These are phyloP conservation scores for Scedosporium apiospermum DNA, from an alignment of 2,329 filamentous ascomycete genomes.

Conservation along the genomic window DNA sequence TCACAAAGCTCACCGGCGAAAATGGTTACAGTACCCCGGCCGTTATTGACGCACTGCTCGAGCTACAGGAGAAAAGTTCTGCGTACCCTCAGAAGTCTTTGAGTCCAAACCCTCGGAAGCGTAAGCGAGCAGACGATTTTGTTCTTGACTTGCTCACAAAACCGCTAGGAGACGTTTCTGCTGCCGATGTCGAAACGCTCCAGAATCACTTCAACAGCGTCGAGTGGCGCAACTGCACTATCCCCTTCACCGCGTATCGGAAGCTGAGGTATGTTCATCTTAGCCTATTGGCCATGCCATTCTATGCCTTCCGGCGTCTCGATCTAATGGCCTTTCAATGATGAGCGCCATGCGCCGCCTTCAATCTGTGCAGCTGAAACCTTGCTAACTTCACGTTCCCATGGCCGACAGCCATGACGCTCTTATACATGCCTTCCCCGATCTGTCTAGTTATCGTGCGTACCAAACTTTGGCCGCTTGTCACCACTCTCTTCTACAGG, in stretches of 20 bases:
- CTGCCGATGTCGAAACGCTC: background rate
- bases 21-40: slow-evolving; percentile 18
- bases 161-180: background rate
- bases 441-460: background rate
- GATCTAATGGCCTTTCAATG: too few species aligned
- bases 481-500: background rate
- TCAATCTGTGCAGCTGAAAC: background rate
- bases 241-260: background rate
- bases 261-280: background rate
- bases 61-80: slow-evolving; percentile 26
- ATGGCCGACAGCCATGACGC: background rate
- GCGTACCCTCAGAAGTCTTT: slow-evolving; percentile 23
- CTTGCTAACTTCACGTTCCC: background rate
- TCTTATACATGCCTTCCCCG: background rate
- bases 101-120: slow-evolving; percentile 21
- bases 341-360: background rate
- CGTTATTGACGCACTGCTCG: slow-evolving; percentile 28
- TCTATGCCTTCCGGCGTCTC: too few species aligned
- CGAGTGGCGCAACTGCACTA: background rate
- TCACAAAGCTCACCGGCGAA: slow-evolving; percentile 18
- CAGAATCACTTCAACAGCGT: background rate
- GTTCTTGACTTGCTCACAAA: background rate
- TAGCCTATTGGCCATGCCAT: too few species aligned
- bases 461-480: background rate
- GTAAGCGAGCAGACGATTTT: slow-evolving; percentile 25